These are phyloP conservation scores for Leishmania turanica DNA, from an alignment of 208 protist species.

Conservation along the genomic window DNA sequence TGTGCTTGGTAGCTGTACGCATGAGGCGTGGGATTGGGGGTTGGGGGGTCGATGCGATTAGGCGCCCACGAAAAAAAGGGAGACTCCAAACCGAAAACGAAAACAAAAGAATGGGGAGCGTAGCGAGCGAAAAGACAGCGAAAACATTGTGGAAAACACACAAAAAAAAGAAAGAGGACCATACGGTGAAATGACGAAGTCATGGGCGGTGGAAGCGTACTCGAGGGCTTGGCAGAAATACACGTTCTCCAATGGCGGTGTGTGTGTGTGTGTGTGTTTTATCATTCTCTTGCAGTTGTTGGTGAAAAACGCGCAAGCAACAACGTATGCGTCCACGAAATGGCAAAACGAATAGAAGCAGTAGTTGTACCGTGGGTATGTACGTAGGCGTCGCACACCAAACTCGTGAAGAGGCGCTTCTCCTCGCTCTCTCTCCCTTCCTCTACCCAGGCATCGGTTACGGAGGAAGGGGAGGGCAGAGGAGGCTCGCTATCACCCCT, in stretches of 20 bases:
- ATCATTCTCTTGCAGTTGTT: neutral
- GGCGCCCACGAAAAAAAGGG: neutral
- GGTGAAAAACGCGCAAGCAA: neutral
- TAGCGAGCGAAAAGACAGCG: neutral
- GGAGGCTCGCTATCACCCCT: neutral
- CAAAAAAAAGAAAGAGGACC: neutral
- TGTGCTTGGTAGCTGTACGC: neutral
- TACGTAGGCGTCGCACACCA: neutral
- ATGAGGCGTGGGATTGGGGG: neutral
- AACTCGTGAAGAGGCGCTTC: conserved; percentile 9
- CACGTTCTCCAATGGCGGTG: neutral
- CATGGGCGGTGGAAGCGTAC: neutral
- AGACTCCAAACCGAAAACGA: neutral
- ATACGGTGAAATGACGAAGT: neutral
- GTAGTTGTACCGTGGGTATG: neutral
- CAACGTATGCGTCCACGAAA: neutral
- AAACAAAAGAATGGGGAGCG: neutral
- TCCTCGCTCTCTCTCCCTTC: neutral
- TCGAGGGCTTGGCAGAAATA: neutral
- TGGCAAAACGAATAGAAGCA: neutral
- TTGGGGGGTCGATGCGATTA: neutral
- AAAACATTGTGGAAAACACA: neutral
- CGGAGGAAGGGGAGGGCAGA: neutral
- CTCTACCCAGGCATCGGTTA: neutral
- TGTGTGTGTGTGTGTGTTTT: too few species aligned